phyloP scores from a whole-genome alignment of 768 basidiomycete species.

The Lentinula guzmanii region DNA sequence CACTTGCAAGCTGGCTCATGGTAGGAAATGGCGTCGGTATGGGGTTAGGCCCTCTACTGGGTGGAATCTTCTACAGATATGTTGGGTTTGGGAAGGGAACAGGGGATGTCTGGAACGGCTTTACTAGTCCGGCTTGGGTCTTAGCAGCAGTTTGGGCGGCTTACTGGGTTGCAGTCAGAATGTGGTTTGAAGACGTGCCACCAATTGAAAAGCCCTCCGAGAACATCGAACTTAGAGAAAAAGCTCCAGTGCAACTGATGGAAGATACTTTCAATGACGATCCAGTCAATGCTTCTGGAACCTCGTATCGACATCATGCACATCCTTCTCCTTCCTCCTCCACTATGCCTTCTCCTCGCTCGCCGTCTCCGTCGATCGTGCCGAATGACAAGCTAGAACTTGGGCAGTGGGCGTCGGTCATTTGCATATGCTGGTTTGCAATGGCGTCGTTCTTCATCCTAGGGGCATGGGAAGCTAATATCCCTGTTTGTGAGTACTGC shows the following conservation, averaged over 20 bases:
- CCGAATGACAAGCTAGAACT: slow-evolving; percentile 10
- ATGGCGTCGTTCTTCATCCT: slow-evolving; percentile 69
- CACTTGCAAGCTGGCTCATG: slow-evolving; percentile 56
- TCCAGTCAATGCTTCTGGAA: background rate
- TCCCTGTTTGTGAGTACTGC: slow-evolving; percentile 44
- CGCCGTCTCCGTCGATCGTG: background rate
- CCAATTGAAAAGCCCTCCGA: background rate
- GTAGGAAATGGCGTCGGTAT: slow-evolving; percentile 59
- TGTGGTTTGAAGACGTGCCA: slow-evolving; percentile 29
- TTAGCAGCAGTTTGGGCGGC: slow-evolving; percentile 49
- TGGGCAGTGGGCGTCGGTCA: slow-evolving; percentile 45
- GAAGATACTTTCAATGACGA: background rate
- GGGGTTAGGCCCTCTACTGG: slow-evolving; percentile 57
- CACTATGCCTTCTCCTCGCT: slow-evolving; percentile 5
- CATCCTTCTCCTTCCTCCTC: slow-evolving; percentile 1
- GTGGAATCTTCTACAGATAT: slow-evolving; percentile 51
- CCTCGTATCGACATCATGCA: slow-evolving; percentile 3
- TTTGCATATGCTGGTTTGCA: slow-evolving; percentile 66
- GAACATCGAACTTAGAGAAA: background rate
- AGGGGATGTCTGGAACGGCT: slow-evolving; percentile 52
- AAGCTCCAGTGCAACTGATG: background rate
- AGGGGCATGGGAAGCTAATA: slow-evolving; percentile 63
- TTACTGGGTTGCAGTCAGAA: slow-evolving; percentile 36
- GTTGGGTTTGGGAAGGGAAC: slow-evolving; percentile 37
- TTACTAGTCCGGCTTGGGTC: slow-evolving; percentile 61